Evolutionary conservation across 1,284 basidiomycete species (phyloP), one percentile per base, ranked within the genome.

Genomic region (Pulveroboletus sp.): DNA sequence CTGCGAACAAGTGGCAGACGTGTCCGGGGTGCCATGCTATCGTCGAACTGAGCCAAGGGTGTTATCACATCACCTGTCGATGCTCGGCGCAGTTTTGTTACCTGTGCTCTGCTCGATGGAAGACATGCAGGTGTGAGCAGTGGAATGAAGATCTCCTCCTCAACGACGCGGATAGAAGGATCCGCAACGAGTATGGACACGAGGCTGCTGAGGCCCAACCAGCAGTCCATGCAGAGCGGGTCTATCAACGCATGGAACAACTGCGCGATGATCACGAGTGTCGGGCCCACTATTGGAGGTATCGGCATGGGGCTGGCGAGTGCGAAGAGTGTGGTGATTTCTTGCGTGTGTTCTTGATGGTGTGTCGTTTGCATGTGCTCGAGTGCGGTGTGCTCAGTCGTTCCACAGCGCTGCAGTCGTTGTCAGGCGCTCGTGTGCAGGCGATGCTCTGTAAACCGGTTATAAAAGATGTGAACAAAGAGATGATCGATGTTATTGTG

Each of bases 21-120:
- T 78, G 78, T 61, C 76, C 78, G 2, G 69, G 71, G 3, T 78
- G 77, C 62, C 65, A 67, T 48, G 63, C 69, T 40, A 67, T 79
- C 48, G 66, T 79, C 48, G 77, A 79, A 58, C 75, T 76, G 47
- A 65, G 62, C 46, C 55, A 65, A 16, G 77, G 77, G 0, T 79
- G 78, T 57, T 75, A 70, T 52, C 78, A 79, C 47, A 78, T 79
- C 63, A 76, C 71, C 35, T 79, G 78, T 56, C 68, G 74, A 5
- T 78, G 78, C 62, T 65, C 65, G 21, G 65, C 70, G 9, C 63
- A 78, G 58, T 79, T 79, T 62, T 78, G 77, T 60, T 78, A 79
- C 59, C 40, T 74, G n/a, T 79, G 77, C 62, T 63, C 63, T 11
- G 71, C 67, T 21, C 54, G 47, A 42, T 78, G 76, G 77, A 76